Percentiles rank a stretch among this genome's conserved stretches.
Evolutionary conservation across 2,329 filamentous ascomycete species (phyloP).

Genomic region (Neurospora sp.): DNA sequence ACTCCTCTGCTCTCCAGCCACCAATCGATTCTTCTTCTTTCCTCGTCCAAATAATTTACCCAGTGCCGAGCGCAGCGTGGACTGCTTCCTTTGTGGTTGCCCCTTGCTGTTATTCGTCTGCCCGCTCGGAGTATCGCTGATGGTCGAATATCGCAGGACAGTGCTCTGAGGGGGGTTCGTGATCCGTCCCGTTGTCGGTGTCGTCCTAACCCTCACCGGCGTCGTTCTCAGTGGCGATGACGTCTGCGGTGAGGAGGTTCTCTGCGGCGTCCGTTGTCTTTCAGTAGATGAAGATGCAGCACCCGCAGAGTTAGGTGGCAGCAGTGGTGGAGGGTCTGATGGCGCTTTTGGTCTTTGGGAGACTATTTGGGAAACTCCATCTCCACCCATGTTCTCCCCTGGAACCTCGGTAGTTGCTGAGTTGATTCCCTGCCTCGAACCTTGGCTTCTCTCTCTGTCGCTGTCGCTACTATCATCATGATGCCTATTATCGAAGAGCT

Average conservation of each 20-base stretch:
- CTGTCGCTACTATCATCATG: slow-evolving; percentile 1
- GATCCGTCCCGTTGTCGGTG: slow-evolving; percentile 15
- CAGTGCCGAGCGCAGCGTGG: slow-evolving; percentile 44
- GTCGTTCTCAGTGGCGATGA: slow-evolving; percentile 13
- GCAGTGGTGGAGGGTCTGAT: slow-evolving; percentile 14
- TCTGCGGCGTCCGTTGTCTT: slow-evolving; percentile 4
- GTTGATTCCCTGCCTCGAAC: not conserved
- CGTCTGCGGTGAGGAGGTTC: slow-evolving; percentile 7
- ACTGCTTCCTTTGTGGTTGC: slow-evolving; percentile 45
- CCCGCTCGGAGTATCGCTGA: slow-evolving; percentile 32
- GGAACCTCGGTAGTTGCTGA: not conserved
- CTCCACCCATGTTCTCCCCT: not conserved
- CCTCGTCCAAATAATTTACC: slow-evolving; percentile 50
- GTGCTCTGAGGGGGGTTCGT: slow-evolving; percentile 29
- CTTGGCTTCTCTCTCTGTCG: slow-evolving; percentile 2
- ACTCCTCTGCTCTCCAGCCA: slow-evolving; percentile 21
- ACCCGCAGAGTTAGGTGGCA: slow-evolving; percentile 7
- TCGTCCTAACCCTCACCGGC: slow-evolving; percentile 8
- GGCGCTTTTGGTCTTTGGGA: slow-evolving; percentile 15
- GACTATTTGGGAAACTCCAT: not conserved
- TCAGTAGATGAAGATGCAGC: slow-evolving; percentile 13
- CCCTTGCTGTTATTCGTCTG: slow-evolving; percentile 23
- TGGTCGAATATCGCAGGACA: slow-evolving; percentile 34
- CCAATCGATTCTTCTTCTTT: slow-evolving; percentile 35
- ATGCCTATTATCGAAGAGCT: not conserved